Percentiles rank a stretch among this genome's conserved stretches.
Conservation (phyloP, 495 filamentous ascomycete species). For the Penicillium parvum region DNA sequence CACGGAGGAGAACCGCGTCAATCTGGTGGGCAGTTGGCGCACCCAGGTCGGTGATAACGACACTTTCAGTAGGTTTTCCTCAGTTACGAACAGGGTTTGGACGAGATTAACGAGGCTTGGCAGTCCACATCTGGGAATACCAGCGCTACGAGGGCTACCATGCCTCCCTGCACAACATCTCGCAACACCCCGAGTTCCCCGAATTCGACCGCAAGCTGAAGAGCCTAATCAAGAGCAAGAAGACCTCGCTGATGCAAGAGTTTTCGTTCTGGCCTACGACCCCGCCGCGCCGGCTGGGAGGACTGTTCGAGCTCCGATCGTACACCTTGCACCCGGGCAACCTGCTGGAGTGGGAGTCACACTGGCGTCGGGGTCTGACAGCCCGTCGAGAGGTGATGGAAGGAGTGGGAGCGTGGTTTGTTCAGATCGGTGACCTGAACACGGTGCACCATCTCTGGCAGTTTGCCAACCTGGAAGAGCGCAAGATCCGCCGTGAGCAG, state of each 20-base stretch:
- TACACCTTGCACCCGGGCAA: slow-evolving; percentile 96
- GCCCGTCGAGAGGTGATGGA: slow-evolving; percentile 96
- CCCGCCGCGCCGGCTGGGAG: slow-evolving; percentile 81
- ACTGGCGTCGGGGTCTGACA: slow-evolving; percentile 90
- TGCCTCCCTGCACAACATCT: slow-evolving; percentile 78
- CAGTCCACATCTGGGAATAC: slow-evolving; percentile 99
- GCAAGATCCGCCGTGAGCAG: slow-evolving; percentile 85
- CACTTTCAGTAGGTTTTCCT: slow-evolving; percentile 69
- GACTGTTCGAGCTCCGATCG: slow-evolving; percentile 92
- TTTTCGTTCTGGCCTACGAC: slow-evolving; percentile 99
- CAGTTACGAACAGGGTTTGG: slow-evolving; percentile 16
- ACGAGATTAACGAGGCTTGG: not conserved
- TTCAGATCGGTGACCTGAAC: slow-evolving; percentile 95
- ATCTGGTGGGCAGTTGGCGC: slow-evolving; percentile 96
- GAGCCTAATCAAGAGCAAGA: slow-evolving; percentile 72
- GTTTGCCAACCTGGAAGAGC: slow-evolving; percentile 92
- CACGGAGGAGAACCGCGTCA: slow-evolving; percentile 80
- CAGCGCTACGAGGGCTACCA: slow-evolving; percentile 96
- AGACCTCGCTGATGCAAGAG: slow-evolving; percentile 94
- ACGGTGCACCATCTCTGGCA: slow-evolving; percentile 99
- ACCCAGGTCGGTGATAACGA: slow-evolving; percentile 98
- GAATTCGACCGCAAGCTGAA: slow-evolving; percentile 80
- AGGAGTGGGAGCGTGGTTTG: slow-evolving; percentile 97
- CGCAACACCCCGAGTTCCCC: slow-evolving; percentile 71
- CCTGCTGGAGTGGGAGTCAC: slow-evolving; percentile 95